phyloP scores from a whole-genome alignment of 306 rosid genomes.

The Lotus japonicus region DNA sequence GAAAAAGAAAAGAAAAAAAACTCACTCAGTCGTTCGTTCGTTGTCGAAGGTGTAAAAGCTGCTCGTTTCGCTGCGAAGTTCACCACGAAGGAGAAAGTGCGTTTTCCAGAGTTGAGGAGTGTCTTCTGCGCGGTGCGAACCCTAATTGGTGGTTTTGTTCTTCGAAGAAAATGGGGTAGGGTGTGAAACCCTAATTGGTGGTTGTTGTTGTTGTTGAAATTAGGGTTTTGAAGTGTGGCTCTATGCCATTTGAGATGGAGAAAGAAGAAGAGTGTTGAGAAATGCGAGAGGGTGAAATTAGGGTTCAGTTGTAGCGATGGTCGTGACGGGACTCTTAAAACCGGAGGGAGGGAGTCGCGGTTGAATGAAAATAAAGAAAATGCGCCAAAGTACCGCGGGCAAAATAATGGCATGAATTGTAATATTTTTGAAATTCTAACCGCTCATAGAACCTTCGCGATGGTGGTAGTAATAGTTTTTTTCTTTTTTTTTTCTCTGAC shows the following conservation, averaged over 20 bases:
- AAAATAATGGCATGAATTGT: background rate
- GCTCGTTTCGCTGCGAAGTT: background rate
- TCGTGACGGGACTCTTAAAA: background rate
- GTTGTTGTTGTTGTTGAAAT: background rate
- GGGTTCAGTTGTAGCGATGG: constrained; percentile 3
- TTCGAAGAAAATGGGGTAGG: background rate
- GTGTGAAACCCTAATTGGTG: background rate
- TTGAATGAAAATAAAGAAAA: background rate
- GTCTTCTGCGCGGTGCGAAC: background rate
- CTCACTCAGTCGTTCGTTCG: too few species aligned
- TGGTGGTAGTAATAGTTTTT: too few species aligned
- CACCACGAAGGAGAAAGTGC: background rate
- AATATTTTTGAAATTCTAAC: too few species aligned
- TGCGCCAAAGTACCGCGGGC: constrained; percentile 18
- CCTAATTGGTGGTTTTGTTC: background rate
- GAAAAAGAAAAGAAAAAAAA: background rate
- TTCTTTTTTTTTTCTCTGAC: too few species aligned
- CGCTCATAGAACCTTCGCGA: too few species aligned
- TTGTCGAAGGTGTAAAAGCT: background rate
- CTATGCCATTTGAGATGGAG: too few species aligned
- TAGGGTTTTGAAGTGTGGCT: background rate
- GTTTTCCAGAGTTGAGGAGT: background rate
- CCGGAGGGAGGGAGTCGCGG: background rate
- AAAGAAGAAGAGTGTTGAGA: too few species aligned
- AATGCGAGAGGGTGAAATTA: background rate